A percentile compares a stretch with the other conserved stretches of the same genome.
Evolutionary conservation across 2,329 filamentous ascomycete species (phyloP).

Genomic region (Rutstroemia sp.): DNA sequence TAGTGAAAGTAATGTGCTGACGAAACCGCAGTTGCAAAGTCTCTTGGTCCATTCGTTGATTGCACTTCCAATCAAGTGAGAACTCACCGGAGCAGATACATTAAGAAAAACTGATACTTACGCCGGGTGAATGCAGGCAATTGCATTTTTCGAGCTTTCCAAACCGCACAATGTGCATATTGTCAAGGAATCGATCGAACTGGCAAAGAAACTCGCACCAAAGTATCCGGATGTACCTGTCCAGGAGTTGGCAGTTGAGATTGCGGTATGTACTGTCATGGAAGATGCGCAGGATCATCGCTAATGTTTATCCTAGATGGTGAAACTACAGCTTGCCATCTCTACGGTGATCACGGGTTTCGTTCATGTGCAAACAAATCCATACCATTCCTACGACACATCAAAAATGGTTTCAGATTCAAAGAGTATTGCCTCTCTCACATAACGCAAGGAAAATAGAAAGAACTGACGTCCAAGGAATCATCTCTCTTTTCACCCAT

Average conservation of each 20-base stretch:
- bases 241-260: slow-evolving; percentile 47
- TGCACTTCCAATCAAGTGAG: slow-evolving; percentile 47
- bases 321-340: slow-evolving; percentile 46
- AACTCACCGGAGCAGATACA: neutral
- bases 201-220: slow-evolving; percentile 28
- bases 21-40: slow-evolving; percentile 33
- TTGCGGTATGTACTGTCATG: slow-evolving; percentile 36
- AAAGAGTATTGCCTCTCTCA: slow-evolving; percentile 33
- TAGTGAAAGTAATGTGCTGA: neutral
- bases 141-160: slow-evolving; percentile 41
- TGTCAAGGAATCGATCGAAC: slow-evolving; percentile 32
- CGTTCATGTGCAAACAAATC: slow-evolving; percentile 54
- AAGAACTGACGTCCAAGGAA: slow-evolving; percentile 33
- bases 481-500: slow-evolving; percentile 40
- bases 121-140: slow-evolving; percentile 32
- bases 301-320: slow-evolving; percentile 36
- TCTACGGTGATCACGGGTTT: slow-evolving; percentile 41
- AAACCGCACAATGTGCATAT: slow-evolving; percentile 33
- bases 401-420: slow-evolving; percentile 43
- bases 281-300: too few relatives aligned
- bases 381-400: slow-evolving; percentile 44
- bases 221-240: slow-evolving; percentile 30
- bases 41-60: slow-evolving; percentile 42
- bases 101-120: neutral
- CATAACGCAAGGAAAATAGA: neutral